Evolutionary conservation across 768 basidiomycete species (phyloP), one percentile per base, ranked within the genome.

Genomic region (Kwoniella dendrophila): DNA sequence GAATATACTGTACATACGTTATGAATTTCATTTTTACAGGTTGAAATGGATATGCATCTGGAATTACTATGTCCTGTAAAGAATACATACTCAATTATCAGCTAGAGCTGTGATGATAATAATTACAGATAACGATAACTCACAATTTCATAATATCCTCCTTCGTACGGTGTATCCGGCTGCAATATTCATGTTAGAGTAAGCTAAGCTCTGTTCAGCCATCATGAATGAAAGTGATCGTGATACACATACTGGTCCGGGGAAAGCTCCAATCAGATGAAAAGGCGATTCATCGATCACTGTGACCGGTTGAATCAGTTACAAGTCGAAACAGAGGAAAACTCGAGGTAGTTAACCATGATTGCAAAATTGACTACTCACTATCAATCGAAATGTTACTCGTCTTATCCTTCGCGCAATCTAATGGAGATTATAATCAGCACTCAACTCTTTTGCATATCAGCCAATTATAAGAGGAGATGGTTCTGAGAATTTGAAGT

Each of bases 11-110:
- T 11, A 78, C 81, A 59, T 38, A 82, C 36, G 94, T 98, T 64
- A 95, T 87, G 81, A 98, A 97, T 78, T 93, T 94, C 92, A 97
- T 96, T 84, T 97, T 96, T 56, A 94, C 88, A 0, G 95, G 92
- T 75, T 92, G 89, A 57, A 82, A 82, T 0, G 80, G 80, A 51
- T 80, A 78, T 50, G 90, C 86, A 44, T 92, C 90, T 7, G 93
- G 93, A 70, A 97, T 91, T 20, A 88, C 83, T 68, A 97, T 97
- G 75, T 97, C 93, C 90, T 92, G 30, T 22, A 36, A 56, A 4
- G 20, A 22, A 4, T 22, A 33, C 53, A n/a, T 6, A 8, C 12
- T 43, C 38, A 66, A 38, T 29, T 56, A 29, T 16, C n/a, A 38
- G 22, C 38, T n/a, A 8, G 29, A 47, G 20, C 2, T 36, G 22